Base-by-base conservation (phyloP, 306 rosid genomes). In the Acacia melanoxylon region DNA sequence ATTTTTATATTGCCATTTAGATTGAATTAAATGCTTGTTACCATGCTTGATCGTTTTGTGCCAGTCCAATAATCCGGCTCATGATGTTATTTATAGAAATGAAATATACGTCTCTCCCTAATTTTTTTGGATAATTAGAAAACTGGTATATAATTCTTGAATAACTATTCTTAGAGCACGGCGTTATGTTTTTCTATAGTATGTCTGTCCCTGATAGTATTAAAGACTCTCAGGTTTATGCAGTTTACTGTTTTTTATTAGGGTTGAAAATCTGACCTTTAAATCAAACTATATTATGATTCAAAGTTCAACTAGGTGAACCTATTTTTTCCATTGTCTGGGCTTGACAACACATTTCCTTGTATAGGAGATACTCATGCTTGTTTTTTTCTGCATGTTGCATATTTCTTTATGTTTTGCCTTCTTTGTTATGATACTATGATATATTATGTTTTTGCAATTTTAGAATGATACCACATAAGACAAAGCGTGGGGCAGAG, bases 401-500 rank as follows among this genome's bases (percentile, higher is more conserved):
- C 44, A 72, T 46, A 16, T 27, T 8, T 72, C 41, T 48, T 27
- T 72, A 10, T 72, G 44, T 58, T 6, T 67, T 52, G 33, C 27
- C 17, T 78, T 81, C 16, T 0, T 22, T 24, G 13, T 35, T 14
- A 14, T 42, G 33, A 12, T 45, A 9, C 14, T 14, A 14, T 42
- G 33, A 12, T 45, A 9, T 24, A 9, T 59, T 42, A 2, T 70
- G 29, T 7, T 70, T 70, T 13, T 35, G 22, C 44, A 1, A 33
- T n/a, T 40, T 31, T 72, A 77, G 86, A 42, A 87, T 84, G 90
- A 87, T 87, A 33, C 88, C 88, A 8, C 90, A 85, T 42, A 87
- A 85, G 81, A 82, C 88, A 14, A 85, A 87, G 78, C 79, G 90
- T 1, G 88, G 90, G 12, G 90, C 88, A 1, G 88, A 80, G 11